These are phyloP conservation scores for Eragrostis curvula DNA, from an alignment of 176 grass and related monocot species.

Conservation along the genomic window DNA sequence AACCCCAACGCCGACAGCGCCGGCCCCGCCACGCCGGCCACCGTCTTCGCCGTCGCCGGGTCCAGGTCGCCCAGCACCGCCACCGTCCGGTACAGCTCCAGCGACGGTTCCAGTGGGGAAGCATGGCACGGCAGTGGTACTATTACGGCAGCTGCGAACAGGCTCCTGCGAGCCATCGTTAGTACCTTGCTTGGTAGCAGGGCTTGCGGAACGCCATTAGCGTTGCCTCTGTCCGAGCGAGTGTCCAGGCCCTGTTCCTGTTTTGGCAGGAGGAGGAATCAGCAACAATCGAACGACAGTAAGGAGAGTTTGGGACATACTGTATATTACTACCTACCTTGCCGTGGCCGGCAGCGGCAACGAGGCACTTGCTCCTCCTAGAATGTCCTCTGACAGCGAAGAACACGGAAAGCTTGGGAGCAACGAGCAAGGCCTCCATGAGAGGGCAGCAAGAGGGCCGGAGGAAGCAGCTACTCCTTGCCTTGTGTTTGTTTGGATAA, in stretches of 20 bases:
- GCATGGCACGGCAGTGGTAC: not conserved
- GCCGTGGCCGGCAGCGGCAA: not conserved
- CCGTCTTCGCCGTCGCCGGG: conserved; percentile 65
- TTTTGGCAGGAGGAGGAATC: not conserved
- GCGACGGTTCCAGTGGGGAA: not conserved
- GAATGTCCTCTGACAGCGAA: not conserved
- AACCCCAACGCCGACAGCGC: conserved; percentile 79
- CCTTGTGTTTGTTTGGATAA: too few species aligned
- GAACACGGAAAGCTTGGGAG: not conserved
- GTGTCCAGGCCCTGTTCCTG: not conserved
- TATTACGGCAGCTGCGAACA: not conserved
- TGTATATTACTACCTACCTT: not conserved
- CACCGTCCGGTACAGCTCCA: not conserved
- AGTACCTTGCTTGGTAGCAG: not conserved
- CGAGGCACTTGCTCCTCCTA: not conserved
- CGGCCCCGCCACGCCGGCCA: conserved; percentile 60
- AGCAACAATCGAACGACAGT: too few species aligned
- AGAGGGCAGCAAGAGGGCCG: too few species aligned
- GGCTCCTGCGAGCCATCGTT: not conserved
- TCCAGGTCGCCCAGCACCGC: conserved; percentile 60
- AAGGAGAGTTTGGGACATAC: too few species aligned
- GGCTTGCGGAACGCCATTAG: not conserved
- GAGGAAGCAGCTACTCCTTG: not conserved
- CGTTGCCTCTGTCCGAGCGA: not conserved
- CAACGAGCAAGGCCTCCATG: conserved; percentile 44